phyloP scores from a whole-genome alignment of 805 yeast species.

The Kodamaea restingae region DNA sequence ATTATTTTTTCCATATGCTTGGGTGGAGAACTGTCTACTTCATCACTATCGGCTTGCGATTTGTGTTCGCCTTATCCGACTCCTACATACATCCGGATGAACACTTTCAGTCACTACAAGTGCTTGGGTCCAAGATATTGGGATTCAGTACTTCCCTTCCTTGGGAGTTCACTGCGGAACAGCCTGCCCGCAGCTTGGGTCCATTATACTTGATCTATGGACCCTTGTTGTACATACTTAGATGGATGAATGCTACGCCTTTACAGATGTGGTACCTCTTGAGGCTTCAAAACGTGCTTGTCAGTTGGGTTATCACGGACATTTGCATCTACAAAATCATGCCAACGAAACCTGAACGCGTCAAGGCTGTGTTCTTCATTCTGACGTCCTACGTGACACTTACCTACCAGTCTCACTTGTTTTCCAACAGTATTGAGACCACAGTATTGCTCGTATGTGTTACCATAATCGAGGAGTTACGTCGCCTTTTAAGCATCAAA shows the following conservation, averaged over 20 bases:
- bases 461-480: slow-evolving; percentile 45
- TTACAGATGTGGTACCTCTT: slow-evolving; percentile 48
- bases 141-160: slow-evolving; percentile 49
- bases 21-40: slow-evolving; percentile 50
- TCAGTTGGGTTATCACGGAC: slow-evolving; percentile 37
- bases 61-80: slow-evolving; percentile 58
- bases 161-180: slow-evolving; percentile 71
- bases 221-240: slow-evolving; percentile 46
- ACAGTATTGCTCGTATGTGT: slow-evolving; percentile 47
- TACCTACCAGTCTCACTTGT: slow-evolving; percentile 79
- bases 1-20: slow-evolving; percentile 5
- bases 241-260: slow-evolving; percentile 40
- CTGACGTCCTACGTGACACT: slow-evolving; percentile 66
- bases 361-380: slow-evolving; percentile 46
- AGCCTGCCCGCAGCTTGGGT: slow-evolving; percentile 67
- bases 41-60: slow-evolving; percentile 43
- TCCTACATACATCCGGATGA: slow-evolving; percentile 98
- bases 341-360: slow-evolving; percentile 46
- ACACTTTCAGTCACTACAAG: slow-evolving; percentile 88
- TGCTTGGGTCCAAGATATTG: slow-evolving; percentile 48
- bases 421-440: slow-evolving; percentile 85
- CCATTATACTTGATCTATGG: slow-evolving; percentile 68
- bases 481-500: slow-evolving; percentile 15
- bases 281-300: slow-evolving; percentile 46
- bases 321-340: slow-evolving; percentile 44